A percentile compares a stretch with the other conserved stretches of the same genome.
phyloP scores from a whole-genome alignment of 495 filamentous ascomycete species.

The Talaromyces nanjingensis region DNA sequence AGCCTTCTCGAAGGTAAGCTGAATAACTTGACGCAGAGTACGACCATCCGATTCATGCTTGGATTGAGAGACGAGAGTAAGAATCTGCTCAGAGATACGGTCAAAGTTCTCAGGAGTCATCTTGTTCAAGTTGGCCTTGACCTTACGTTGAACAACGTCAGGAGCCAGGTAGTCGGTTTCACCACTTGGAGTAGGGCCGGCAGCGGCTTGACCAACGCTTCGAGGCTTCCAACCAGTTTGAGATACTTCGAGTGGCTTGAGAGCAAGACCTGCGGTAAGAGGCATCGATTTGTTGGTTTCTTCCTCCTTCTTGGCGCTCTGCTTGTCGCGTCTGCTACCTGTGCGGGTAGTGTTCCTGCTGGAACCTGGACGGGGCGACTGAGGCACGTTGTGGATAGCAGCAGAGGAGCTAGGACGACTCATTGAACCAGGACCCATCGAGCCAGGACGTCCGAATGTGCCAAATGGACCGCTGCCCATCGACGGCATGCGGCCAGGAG shows the following conservation, averaged over 20 bases:
- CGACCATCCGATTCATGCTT: constrained; percentile 93
- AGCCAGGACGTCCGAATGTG: constrained; percentile 45
- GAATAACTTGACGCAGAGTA: constrained; percentile 94
- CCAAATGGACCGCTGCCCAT: constrained; percentile 50
- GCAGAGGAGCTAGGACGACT: constrained; percentile 50
- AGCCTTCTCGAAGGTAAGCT: constrained; percentile 98
- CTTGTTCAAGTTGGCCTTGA: constrained; percentile 97
- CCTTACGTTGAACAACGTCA: constrained; percentile 94
- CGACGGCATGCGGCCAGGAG: constrained; percentile 27
- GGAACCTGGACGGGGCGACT: constrained; percentile 46
- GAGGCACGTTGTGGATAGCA: constrained; percentile 39
- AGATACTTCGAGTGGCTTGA: constrained; percentile 70
- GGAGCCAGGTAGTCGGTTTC: constrained; percentile 64
- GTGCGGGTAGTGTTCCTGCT: constrained; percentile 42
- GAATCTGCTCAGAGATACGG: constrained; percentile 86
- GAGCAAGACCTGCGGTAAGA: constrained; percentile 68
- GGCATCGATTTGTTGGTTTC: constrained; percentile 77
- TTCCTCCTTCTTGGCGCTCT: constrained; percentile 52
- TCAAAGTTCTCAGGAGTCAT: constrained; percentile 99
- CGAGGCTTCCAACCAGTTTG: constrained; percentile 84
- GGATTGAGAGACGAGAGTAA: constrained; percentile 87
- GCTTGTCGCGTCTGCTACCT: constrained; percentile 57
- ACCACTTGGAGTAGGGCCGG: constrained; percentile 49
- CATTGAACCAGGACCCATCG: constrained; percentile 43
- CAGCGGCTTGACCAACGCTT: constrained; percentile 47